phyloP scores from a whole-genome alignment of 768 basidiomycete species.

The Trametes cinnabarina region DNA sequence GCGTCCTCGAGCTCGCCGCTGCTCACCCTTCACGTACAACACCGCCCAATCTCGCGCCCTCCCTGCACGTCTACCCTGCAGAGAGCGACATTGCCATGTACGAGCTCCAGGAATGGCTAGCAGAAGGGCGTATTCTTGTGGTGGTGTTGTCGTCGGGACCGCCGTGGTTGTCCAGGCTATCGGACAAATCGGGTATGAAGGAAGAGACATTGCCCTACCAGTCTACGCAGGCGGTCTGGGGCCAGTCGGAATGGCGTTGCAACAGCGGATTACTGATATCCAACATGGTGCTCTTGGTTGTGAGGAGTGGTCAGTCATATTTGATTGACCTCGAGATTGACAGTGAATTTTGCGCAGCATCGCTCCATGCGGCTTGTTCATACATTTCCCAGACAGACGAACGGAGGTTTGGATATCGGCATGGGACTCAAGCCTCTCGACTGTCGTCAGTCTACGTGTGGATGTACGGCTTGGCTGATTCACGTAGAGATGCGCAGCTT shows the following conservation, averaged over 20 bases:
- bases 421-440: too few species aligned
- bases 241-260: constrained; percentile 63
- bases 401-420: too few species aligned
- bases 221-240: constrained; percentile 49
- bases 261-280: constrained; percentile 68
- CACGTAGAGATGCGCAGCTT: too few species aligned
- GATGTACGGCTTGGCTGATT: too few species aligned
- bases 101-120: constrained; percentile 43
- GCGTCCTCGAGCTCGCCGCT: constrained; percentile 67
- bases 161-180: constrained; percentile 75
- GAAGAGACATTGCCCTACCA: constrained; percentile 60
- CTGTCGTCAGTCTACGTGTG: too few species aligned
- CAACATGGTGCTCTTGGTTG: constrained; percentile 66
- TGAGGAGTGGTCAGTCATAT: constrained; percentile 58
- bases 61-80: constrained; percentile 39
- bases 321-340: too few species aligned
- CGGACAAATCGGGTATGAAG: constrained; percentile 70
- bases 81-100: constrained; percentile 48
- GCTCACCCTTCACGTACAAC: constrained; percentile 45
- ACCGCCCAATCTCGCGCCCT: constrained; percentile 43
- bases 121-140: constrained; percentile 69
- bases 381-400: too few species aligned
- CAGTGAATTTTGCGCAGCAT: too few species aligned
- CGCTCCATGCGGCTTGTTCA: too few species aligned
- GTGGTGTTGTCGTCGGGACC: constrained; percentile 78